These are phyloP conservation scores for Rhizoclosmatium sp. DNA, from an alignment of 192 early-diverging fungal species.

Conservation along the genomic window DNA sequence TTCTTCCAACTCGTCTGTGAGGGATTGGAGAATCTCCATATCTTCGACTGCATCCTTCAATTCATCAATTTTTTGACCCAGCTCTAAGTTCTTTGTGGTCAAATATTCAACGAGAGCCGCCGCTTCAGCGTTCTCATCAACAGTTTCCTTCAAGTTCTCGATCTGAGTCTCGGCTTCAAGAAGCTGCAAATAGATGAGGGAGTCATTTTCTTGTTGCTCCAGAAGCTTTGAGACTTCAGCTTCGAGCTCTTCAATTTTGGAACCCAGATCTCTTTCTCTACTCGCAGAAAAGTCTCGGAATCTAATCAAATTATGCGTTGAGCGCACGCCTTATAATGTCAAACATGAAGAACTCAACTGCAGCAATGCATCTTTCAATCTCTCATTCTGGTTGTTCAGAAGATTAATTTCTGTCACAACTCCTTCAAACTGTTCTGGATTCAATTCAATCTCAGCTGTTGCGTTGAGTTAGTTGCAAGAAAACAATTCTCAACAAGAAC, in stretches of 20 bases:
- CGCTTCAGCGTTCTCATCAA: slow-evolving; percentile 84
- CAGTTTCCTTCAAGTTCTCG: slow-evolving; percentile 80
- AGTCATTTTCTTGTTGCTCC: slow-evolving; percentile 65
- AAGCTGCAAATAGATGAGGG: slow-evolving; percentile 63
- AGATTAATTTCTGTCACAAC: slow-evolving; percentile 60
- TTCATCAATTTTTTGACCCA: slow-evolving; percentile 80
- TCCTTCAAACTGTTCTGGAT: slow-evolving; percentile 30
- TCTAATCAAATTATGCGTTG: neutral
- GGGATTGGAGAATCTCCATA: slow-evolving; percentile 86
- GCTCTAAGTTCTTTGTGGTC: slow-evolving; percentile 81
- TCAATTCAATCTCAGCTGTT: slow-evolving; percentile 27
- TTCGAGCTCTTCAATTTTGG: slow-evolving; percentile 73
- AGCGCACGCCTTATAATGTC: too few relatives aligned
- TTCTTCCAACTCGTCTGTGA: slow-evolving; percentile 94
- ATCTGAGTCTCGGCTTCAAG: slow-evolving; percentile 73
- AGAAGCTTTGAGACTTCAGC: slow-evolving; percentile 68
- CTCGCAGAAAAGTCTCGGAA: slow-evolving; percentile 82
- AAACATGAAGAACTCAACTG: slow-evolving; percentile 47
- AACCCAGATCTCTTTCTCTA: slow-evolving; percentile 71
- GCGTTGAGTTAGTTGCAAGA: slow-evolving; percentile 11
- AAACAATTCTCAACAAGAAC: neutral
- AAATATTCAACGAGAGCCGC: slow-evolving; percentile 87
- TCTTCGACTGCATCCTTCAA: slow-evolving; percentile 80
- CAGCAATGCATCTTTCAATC: slow-evolving; percentile 87
- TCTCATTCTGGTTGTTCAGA: slow-evolving; percentile 83